Base-by-base conservation (phyloP, 805 yeast genomes). In the Pichia scutulata region DNA sequence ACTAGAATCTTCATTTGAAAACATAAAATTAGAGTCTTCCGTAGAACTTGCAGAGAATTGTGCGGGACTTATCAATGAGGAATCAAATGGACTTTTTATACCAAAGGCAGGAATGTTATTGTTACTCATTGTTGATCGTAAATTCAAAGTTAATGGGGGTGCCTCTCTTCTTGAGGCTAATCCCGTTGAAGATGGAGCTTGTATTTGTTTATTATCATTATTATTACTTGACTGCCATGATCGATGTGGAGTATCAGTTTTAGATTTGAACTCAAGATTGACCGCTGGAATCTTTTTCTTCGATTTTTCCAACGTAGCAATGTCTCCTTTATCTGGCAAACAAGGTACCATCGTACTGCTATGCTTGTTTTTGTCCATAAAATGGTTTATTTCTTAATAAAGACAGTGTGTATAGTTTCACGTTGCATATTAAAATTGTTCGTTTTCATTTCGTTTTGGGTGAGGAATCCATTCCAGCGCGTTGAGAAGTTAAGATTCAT, bases 21-120 rank as follows among this genome's bases (percentile, higher is more conserved):
- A 30, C 6, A 39, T 36, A 39, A 30, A 43, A 24, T 44, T 47
- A 1, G 19, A n/a, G 16, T 47, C 51, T 30, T 51, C 53, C 9
- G 49, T 13, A 12, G 53, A 51, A 28, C 53, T 47, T 22, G 48
- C 51, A 14, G 53, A 51, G n/a, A 36, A 39, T 23, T 19, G 50
- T 14, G 47, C 43, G 4, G 53, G 53, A 33, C 48, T 47, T n/a
- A 24, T 12, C 9, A 47, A 12, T 13, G 47, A 43, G 4, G 25
- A 23, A 41, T 47, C 44, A 21, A 33, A 24, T 4, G 33, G 21
- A 8, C 30, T 10, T 21, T 12, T 40, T 16, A 33, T 16, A 16
- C 37, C 37, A 33, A 33, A 40, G 8, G 42, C 6, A 40, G 4
- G 26, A 19, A 5, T 36, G 8, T 23, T 36, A 18, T 43, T 43